Base-by-base conservation (phyloP, 78 protist species). In the Paratrimastix pyriformis region DNA sequence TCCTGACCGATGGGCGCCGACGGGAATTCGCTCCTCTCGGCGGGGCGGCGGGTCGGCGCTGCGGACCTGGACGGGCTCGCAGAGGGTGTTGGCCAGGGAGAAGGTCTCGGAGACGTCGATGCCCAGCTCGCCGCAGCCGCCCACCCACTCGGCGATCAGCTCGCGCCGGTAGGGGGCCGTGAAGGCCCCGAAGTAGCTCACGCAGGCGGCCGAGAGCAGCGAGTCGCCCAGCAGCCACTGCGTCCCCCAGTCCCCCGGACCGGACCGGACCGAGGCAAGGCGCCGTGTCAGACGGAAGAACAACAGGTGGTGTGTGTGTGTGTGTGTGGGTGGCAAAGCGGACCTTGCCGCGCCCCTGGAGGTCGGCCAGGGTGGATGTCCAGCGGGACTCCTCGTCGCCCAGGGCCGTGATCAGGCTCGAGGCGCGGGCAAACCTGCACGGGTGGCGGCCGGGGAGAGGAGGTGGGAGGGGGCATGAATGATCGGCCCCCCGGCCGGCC, bases 121-220 rank as follows among this genome's bases (percentile, higher is more conserved):
- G 26, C 18, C 68, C 26, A 62, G 68, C 18, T 62, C 68, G 21
- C 11, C 37, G 18, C 68, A 62, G 39, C 37, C 11, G 45, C 48
- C 44, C 5, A 64, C 26, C 90, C 90, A 86, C 46, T 33, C 0
- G 21, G 0, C 33, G 9, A 86, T 50, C 1, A 77, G n/a, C 9
- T 30, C 39, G 37, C 43, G 45, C 45, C 94, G 84, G 76, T 64
- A 90, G 21, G 24, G 39, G 1, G 68, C 62, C 9, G 84, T 87
- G 72, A 90, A 86, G 32, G 90, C 83, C 30, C 92, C 92, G 64
- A 32, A 7, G 66, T 90, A 90, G 11, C 88, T 78, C 24, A 90
- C 66, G 77, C 68, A 79, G 38, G 88, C 90, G 18, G 89, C 84
- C 21, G 83, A 58, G 21, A 90, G 21, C 65, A 90, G 69, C 29